Percentiles rank a stretch among this genome's conserved stretches.
Evolutionary conservation across 176 grass and related monocot species (phyloP).

Genomic region (Aegilops bicornis): DNA sequence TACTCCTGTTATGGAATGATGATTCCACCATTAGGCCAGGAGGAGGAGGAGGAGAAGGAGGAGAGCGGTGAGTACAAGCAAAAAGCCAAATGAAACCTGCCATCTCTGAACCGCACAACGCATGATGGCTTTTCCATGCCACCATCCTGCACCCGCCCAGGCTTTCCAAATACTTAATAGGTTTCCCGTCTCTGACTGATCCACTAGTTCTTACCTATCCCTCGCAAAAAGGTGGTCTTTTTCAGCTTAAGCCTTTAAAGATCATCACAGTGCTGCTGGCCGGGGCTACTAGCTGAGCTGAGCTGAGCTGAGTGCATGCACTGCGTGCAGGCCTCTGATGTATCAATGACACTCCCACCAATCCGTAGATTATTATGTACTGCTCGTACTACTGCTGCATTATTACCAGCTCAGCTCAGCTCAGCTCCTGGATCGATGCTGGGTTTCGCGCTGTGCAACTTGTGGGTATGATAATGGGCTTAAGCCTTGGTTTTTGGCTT

Average conservation of each 20-base stretch:
- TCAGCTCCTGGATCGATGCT: background rate
- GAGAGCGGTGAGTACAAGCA: background rate
- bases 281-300: background rate
- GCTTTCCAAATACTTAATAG: constrained; percentile 40
- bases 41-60: background rate
- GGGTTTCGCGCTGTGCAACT: background rate
- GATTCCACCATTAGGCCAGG: background rate
- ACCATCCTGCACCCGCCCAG: constrained; percentile 25
- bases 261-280: background rate
- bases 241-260: constrained; percentile 31
- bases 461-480: background rate
- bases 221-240: constrained; percentile 14
- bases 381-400: background rate
- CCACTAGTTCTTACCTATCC: constrained; percentile 26
- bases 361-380: constrained; percentile 2
- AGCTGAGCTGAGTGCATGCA: background rate
- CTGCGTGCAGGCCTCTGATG: constrained; percentile 15
- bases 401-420: constrained; percentile 11
- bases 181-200: constrained; percentile 23
- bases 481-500: background rate
- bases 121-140: constrained; percentile 12
- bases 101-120: constrained; percentile 2
- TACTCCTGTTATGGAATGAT: constrained; percentile 23
- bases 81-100: background rate
- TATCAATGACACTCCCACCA: constrained; percentile 26